These are phyloP conservation scores for Pseudopithomyces chartarum DNA, from an alignment of 2,329 filamentous ascomycete genomes.

Conservation along the genomic window DNA sequence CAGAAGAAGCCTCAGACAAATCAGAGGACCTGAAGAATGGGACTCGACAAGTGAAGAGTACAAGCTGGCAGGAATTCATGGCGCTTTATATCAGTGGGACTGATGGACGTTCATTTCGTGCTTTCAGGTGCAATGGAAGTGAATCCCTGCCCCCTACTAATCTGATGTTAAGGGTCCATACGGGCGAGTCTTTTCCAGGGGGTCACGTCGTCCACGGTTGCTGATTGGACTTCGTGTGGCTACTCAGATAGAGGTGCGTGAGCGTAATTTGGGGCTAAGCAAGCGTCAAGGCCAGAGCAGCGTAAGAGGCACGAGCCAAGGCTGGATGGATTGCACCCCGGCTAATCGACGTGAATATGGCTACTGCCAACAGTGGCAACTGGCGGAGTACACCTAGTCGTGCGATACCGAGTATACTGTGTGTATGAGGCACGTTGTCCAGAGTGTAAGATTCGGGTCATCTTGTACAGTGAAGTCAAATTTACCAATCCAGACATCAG, in stretches of 20 bases:
- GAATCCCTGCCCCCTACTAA: background rate
- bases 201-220: background rate
- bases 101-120: background rate
- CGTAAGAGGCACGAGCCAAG: background rate
- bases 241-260: background rate
- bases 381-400: background rate
- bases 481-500: background rate
- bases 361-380: background rate
- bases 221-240: background rate
- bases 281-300: background rate
- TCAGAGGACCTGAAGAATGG: background rate
- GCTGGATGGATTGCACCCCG: background rate
- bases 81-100: background rate
- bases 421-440: background rate
- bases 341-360: background rate
- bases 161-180: background rate
- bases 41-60: conserved; percentile 2
- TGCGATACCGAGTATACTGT: background rate
- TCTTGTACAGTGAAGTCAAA: background rate
- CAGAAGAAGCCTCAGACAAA: background rate
- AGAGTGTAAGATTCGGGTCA: background rate
- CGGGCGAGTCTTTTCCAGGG: background rate
- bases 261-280: background rate
- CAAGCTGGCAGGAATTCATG: background rate
- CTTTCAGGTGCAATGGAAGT: background rate